phyloP scores from a whole-genome alignment of 371 early-diverging fungal genomes.

The Mortierella sp. region DNA sequence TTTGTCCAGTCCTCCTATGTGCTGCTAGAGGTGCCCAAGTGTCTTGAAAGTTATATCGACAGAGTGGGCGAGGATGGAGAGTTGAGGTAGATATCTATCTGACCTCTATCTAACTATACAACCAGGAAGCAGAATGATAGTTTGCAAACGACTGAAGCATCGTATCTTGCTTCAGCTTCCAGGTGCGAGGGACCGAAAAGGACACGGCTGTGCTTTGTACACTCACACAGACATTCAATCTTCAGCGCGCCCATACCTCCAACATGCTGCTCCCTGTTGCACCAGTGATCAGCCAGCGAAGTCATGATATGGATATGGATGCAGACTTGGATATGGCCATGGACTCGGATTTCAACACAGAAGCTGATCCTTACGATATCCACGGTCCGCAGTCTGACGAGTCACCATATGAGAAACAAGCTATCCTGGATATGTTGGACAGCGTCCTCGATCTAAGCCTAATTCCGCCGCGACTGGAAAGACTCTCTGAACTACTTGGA shows the following conservation, averaged over 20 bases:
- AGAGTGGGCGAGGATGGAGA: background rate
- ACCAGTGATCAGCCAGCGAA: constrained; percentile 16
- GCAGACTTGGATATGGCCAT: constrained; percentile 12
- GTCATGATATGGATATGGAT: background rate
- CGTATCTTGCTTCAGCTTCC: constrained; percentile 20
- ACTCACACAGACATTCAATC: constrained; percentile 30
- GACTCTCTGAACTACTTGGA: constrained; percentile 31
- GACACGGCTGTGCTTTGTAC: constrained; percentile 53
- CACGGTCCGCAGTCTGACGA: background rate
- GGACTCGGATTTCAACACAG: background rate
- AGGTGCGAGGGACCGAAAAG: constrained; percentile 45
- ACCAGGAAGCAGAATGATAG: no score
- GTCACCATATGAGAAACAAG: constrained; percentile 18
- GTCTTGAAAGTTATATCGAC: constrained; percentile 18
- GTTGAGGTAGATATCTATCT: constrained; percentile 15
- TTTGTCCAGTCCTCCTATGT: constrained; percentile 38
- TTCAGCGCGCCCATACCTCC: constrained; percentile 53
- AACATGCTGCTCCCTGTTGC: constrained; percentile 48
- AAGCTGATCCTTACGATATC: constrained; percentile 7
- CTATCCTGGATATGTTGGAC: constrained; percentile 41
- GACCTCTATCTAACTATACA: no score
- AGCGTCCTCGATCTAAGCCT: constrained; percentile 36
- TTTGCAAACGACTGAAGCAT: no score
- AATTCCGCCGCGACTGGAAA: constrained; percentile 39
- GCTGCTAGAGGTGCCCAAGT: constrained; percentile 36